phyloP scores from a whole-genome alignment of 805 yeast genomes.

The Candida manassasensis region DNA sequence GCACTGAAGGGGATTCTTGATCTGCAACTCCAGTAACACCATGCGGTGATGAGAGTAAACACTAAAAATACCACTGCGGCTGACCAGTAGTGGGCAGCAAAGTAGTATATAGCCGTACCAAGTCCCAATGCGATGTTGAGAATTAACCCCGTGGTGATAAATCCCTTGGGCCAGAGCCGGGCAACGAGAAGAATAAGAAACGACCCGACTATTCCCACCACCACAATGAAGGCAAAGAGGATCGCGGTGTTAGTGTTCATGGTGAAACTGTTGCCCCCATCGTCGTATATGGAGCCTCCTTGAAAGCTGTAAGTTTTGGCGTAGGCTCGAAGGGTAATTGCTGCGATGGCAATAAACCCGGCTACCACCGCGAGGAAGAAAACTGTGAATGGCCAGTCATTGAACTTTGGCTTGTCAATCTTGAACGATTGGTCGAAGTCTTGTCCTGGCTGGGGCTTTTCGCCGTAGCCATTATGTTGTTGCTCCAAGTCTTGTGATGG shows the following conservation, averaged over 20 bases:
- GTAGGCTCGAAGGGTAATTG: conserved; percentile 63
- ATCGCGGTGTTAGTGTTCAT: conserved; percentile 72
- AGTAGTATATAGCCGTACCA: conserved; percentile 72
- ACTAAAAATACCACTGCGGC: conserved; percentile 74
- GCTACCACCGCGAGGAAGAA: conserved; percentile 43
- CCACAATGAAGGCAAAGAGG: conserved; percentile 61
- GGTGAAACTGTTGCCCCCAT: conserved; percentile 48
- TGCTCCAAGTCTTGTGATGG: conserved; percentile 27
- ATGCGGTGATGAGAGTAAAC: conserved; percentile 60
- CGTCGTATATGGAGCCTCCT: conserved; percentile 60
- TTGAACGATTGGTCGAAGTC: conserved; percentile 66
- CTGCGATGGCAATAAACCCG: conserved; percentile 71
- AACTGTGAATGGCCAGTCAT: conserved; percentile 69
- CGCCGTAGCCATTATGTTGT: conserved; percentile 16
- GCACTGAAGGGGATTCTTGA: conserved; percentile 71
- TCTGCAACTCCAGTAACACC: conserved; percentile 70
- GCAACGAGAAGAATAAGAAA: conserved; percentile 55
- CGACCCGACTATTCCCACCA: conserved; percentile 57
- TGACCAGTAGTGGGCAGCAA: conserved; percentile 64
- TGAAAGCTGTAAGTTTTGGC: conserved; percentile 47
- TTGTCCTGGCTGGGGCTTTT: conserved; percentile 30
- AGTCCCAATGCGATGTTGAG: conserved; percentile 63
- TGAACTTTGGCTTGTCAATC: conserved; percentile 54
- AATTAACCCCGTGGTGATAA: conserved; percentile 65
- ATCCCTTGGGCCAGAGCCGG: conserved; percentile 56